Evolutionary conservation across 176 grass and related monocot genomes (phyloP), one percentile per base, ranked within the genome.

Genomic region (Oryza coarctata): DNA sequence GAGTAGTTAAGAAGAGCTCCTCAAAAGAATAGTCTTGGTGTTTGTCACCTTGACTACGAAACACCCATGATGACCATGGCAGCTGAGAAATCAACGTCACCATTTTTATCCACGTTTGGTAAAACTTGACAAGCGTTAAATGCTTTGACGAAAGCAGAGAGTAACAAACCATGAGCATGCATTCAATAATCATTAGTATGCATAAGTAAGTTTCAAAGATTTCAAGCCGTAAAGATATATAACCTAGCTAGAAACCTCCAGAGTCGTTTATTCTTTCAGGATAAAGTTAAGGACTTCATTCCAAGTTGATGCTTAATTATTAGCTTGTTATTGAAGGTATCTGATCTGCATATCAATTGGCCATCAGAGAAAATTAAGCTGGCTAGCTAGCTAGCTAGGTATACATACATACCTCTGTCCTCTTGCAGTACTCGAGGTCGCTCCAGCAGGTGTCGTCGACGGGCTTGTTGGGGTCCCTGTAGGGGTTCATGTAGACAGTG

Each of bases 401-500:
- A 49, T 4, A 49, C 38, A 17, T 2, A 15, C 6, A 9, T 22
- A 94, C 94, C 91, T 88, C 33, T 3, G 94, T 94, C 22, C 75
- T 92, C 87, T 90, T 94, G 91, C 94, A 97, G 85, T 90, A 97
- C 0, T 94, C 91, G 9, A 97, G 85, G 76, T 97, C 94, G 31
- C 91, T 94, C 94, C 94, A 97, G 82, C 91, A 97, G 5, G 82
- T 86, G 68, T 92, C 91, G 22, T 94, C 94, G 6, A 97, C 89
- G 9, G 75, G 80, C 47, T 63, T 84, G 38, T 65, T 84, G 0
- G 84, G 29, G 57, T 79, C 84, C 22, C 75, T 85, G 52, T 82
- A 71, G 33, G 94, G 94, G 87, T 92, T 94, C 94, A 97, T 91
- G 79, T 94, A 94, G 32, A 97, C 87, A 8, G 94, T 64, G 11